Evolutionary conservation across 2,329 filamentous ascomycete species (phyloP).

Genomic region (Beauveria varroae): DNA sequence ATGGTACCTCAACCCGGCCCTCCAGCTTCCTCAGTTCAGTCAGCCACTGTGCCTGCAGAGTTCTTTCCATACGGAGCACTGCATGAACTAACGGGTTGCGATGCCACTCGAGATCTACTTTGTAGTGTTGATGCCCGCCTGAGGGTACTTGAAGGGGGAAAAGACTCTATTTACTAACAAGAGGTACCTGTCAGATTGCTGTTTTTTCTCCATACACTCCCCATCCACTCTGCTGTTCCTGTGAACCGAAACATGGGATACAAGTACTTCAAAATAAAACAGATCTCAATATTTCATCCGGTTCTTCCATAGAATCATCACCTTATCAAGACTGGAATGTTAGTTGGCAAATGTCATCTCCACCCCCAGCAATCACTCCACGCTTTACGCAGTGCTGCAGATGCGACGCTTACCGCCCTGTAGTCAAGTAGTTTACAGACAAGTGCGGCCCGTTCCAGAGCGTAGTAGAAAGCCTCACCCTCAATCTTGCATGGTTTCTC

Average conservation of each 20-base stretch:
- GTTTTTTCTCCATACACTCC: not conserved
- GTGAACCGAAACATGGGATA: not conserved
- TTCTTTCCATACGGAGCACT: not conserved
- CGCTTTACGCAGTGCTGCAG: not conserved
- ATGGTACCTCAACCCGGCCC: not conserved
- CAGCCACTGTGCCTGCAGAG: not conserved
- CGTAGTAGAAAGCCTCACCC: not conserved
- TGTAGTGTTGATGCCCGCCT: not conserved
- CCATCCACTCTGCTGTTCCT: not conserved
- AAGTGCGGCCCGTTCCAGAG: not conserved
- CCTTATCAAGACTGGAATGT: too few species aligned
- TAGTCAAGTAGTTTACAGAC: not conserved
- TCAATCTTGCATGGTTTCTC: not conserved
- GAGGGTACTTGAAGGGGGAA: not conserved
- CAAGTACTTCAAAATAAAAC: too few species aligned
- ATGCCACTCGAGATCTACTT: not conserved
- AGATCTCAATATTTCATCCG: too few species aligned
- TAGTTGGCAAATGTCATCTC: too few species aligned
- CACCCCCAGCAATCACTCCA: not conserved
- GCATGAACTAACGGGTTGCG: not conserved
- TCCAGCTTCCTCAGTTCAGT: not conserved
- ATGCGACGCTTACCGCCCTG: not conserved
- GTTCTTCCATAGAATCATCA: too few species aligned
- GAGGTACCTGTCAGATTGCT: not conserved
- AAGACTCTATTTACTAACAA: not conserved